These are phyloP conservation scores for Talaromyces thailandensis DNA, from an alignment of 495 filamentous ascomycete species.

Conservation along the genomic window DNA sequence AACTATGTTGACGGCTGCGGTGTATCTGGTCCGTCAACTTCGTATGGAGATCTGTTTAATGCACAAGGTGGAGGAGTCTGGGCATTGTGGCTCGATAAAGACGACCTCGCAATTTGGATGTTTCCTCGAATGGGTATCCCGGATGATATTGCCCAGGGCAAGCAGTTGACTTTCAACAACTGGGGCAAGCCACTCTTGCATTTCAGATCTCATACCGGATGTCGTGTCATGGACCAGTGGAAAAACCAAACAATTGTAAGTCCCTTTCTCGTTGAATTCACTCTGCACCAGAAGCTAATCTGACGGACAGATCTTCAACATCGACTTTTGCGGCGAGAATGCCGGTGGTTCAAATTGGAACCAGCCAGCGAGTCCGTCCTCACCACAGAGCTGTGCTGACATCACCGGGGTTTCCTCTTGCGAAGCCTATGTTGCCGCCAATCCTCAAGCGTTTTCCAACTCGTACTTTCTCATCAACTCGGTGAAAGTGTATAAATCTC, in stretches of 20 bases:
- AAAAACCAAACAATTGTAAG: conserved; percentile 1
- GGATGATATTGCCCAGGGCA: neutral
- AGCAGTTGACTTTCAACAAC: neutral
- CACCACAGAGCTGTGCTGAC: neutral
- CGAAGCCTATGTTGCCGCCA: conserved; percentile 43
- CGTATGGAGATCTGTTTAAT: conserved; percentile 6
- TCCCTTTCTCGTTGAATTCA: neutral
- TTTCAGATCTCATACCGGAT: neutral
- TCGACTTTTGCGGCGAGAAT: conserved; percentile 4
- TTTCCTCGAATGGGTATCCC: neutral
- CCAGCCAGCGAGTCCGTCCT: neutral
- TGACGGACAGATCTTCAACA: neutral
- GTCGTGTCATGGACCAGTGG: neutral
- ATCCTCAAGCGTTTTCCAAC: conserved; percentile 51
- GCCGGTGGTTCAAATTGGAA: neutral
- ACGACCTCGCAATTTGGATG: conserved; percentile 4
- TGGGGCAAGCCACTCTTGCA: conserved; percentile 3
- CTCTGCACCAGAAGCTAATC: neutral
- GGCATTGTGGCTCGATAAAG: neutral
- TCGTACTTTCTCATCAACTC: conserved; percentile 68
- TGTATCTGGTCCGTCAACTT: neutral
- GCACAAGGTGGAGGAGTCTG: neutral
- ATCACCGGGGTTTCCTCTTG: neutral
- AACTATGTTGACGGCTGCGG: conserved; percentile 1
- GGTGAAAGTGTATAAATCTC: conserved; percentile 47